Base-by-base conservation (phyloP, 495 filamentous ascomycete genomes). In the Talaromyces ruber region DNA sequence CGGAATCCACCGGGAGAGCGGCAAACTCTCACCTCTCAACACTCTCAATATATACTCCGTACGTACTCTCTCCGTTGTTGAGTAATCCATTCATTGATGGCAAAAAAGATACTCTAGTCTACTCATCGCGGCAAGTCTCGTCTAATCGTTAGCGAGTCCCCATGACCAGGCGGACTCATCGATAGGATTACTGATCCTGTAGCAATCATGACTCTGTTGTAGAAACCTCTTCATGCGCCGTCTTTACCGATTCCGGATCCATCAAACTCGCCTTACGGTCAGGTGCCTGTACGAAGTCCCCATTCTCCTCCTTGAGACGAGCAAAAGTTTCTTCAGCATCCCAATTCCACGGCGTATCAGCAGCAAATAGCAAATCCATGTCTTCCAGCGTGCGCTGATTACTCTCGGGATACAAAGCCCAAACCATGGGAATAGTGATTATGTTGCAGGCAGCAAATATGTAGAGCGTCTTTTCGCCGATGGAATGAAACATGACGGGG, bases 341-440 rank as follows among this genome's bases (percentile, higher is more conserved):
- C 84, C 86, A 85, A 14, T 79, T 77, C 81, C 82, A 88, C 5
- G 80, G 80, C 1, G 76, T 82, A 11, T 81, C 72, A 1, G 81
- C 74, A 0, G 85, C 86, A 58, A 89, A 88, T 8, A 88, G 67
- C 5, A 88, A 73, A 64, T 89, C 83, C 78, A 89, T 88, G 61
- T 88, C 86, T 63, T 89, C 86, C 21, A 89, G 73, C 0, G 85
- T 87, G 14, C 85, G 83, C 68, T 88, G 85, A 66, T 84, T 86
- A 26, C 80, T 84, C 66, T 90, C 86, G 1, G 86, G 86, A 59
- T 88, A 89, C 0, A 87, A 63, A n/a, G 82, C 84, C 83, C 84
- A 88, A 24, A 88, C 82, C 73, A 87, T 84, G 9, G 84, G 83
- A 16, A 88, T 82, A 6, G 80, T 80, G 64, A 87, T 72, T 29